phyloP scores from a whole-genome alignment of 1,284 basidiomycete genomes.

The Ganoderma boninense region DNA sequence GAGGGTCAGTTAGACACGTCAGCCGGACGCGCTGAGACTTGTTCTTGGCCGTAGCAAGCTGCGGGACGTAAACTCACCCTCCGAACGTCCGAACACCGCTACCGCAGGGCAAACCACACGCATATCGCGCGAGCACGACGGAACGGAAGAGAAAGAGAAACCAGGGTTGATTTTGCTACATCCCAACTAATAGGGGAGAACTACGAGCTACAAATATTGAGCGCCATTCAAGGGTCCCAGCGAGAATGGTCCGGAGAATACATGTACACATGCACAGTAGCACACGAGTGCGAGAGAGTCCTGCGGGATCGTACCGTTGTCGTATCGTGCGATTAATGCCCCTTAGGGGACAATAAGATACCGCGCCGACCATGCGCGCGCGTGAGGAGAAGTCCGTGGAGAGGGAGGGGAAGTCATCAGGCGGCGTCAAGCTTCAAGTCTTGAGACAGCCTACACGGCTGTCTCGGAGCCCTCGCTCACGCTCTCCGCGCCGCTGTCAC shows the following conservation, averaged over 20 bases:
- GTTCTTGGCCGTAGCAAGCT: background rate
- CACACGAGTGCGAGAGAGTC: constrained; percentile 21
- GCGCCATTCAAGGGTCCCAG: constrained; percentile 4
- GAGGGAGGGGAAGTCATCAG: background rate
- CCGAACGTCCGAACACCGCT: background rate
- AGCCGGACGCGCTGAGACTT: background rate
- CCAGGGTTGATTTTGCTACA: constrained; percentile 2
- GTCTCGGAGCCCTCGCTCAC: constrained; percentile 25
- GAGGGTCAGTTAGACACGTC: background rate
- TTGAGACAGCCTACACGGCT: constrained; percentile 17
- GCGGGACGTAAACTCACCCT: background rate
- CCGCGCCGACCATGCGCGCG: constrained; percentile 8
- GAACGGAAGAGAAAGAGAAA: background rate
- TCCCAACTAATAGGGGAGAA: constrained; percentile 6
- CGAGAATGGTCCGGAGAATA: constrained; percentile 18
- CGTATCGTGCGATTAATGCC: constrained; percentile 19
- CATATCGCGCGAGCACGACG: background rate
- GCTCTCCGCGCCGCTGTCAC: constrained; percentile 24
- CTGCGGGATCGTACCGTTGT: constrained; percentile 26
- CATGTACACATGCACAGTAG: constrained; percentile 17
- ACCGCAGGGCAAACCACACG: background rate
- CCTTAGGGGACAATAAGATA: background rate
- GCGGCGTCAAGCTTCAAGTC: background rate
- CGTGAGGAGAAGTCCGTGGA: background rate
- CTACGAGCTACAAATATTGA: constrained; percentile 30